Evolutionary conservation across 2,329 filamentous ascomycete species (phyloP), one percentile per base, ranked within the genome.

Genomic region (Fusarium pseudograminearum): DNA sequence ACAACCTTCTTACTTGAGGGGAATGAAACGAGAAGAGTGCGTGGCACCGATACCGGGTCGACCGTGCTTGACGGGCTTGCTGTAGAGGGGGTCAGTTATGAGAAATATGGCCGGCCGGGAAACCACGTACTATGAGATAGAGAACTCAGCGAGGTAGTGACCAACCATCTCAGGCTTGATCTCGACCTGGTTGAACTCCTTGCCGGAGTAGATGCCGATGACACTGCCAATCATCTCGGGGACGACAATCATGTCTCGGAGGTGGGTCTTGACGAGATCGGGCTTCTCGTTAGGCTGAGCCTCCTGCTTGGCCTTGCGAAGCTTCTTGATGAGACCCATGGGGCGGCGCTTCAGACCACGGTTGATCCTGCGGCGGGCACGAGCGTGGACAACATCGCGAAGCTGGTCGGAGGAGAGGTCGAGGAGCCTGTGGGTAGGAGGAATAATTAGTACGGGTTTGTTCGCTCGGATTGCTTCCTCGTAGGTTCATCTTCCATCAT

Each of bases 101-200:
- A 18, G 8, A 6, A 20, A 5, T 22, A 41, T 24, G 4, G 31
- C 24, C 30, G 30, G 36, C 3, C 6, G 6, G 16, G 18, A 31
- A 41, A 31, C 9, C 74, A 93, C 93, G 79, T 92, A 97, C 93
- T 99, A 99, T 88, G 95, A 96, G 88, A 99, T 99, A 77, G 94
- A 98, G 90, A 99, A 99, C 87, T 99, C 96, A 81, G 89, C 96
- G 76, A 99, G 89, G 90, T 98, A 98, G 89, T 98, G 95, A 84
- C 96, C 96, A 85, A 99, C 96, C 96, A 99, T 99, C 90, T 99
- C 96, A 79, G 96, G 96, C 91, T 98, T 98, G 88, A 99, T 96
- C 87, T 99, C 96, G 79, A 99, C 94, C 90, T 98, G 95, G 92
- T 99, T 99, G 93, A 99, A 99, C 87, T 98, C 94, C 92, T 99